Conservation (phyloP, 345 rosid genomes). For the Melastoma malabathricum region DNA sequence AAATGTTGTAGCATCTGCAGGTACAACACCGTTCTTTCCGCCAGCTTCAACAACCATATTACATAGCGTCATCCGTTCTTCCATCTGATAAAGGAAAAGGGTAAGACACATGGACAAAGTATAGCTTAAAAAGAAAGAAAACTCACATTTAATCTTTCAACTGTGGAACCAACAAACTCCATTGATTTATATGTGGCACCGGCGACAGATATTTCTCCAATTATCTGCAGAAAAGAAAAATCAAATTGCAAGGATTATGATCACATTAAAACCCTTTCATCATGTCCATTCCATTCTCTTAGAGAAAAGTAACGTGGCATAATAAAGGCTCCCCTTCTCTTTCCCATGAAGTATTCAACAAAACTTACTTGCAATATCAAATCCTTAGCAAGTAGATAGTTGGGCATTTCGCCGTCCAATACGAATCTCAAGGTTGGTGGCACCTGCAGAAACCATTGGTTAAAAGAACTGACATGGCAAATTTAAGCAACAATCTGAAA, state of each 20-base stretch:
- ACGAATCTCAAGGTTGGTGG: constrained; percentile 91
- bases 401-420: constrained; percentile 97
- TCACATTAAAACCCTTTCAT: too few relatives aligned
- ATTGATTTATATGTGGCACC: constrained; percentile 96
- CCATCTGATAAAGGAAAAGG: constrained; percentile 45
- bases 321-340: too few relatives aligned
- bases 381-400: constrained; percentile 84
- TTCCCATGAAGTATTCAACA: not conserved
- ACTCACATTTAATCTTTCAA: constrained; percentile 76
- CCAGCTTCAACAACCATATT: constrained; percentile 99
- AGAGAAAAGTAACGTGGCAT: too few relatives aligned
- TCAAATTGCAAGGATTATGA: not conserved
- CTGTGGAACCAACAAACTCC: constrained; percentile 89
- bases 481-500: too few relatives aligned
- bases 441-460: constrained; percentile 32
- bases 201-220: constrained; percentile 93
- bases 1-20: constrained; percentile 82
- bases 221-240: constrained; percentile 34
- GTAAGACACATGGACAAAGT: not conserved
- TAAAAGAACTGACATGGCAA: too few relatives aligned
- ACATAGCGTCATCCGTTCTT: constrained; percentile 96
- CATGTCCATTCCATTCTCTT: too few relatives aligned
- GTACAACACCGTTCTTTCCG: constrained; percentile 91
- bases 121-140: not conserved
- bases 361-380: constrained; percentile 88